Evolutionary conservation across 164 flowering plant genomes (phyloP), one percentile per base, ranked within the genome.

Genomic region (Brasenia schreberi): DNA sequence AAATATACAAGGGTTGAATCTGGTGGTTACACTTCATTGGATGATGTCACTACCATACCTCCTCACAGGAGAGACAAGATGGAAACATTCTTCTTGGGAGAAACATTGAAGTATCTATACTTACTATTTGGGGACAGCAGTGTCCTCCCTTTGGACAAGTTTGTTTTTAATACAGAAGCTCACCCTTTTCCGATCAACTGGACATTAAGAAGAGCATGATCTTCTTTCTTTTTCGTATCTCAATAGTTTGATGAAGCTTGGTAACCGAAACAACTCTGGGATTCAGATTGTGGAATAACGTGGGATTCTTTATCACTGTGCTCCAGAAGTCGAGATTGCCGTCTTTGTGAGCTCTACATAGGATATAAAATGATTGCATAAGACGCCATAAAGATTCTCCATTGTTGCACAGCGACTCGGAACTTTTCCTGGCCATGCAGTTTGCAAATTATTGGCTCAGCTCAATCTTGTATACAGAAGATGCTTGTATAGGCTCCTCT

Each of bases 61-160:
- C 97, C 97, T 74, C 86, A 18, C 11, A 79, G 75, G 78, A 84
- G 97, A 71, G 97, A 95, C 81, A 95, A 92, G 79, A 95, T 92
- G 97, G 97, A 91, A 75, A 94, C 96, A 43, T 94, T 94, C 80
- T 94, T 89, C 72, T 74, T 94, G 76, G 98, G 97, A 3, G 99
- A 94, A 81, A 94, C 96, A 5, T 74, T 91, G 67, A 92, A 92
- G 70, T 95, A 95, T 74, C 65, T 95, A 10, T 92, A 88, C 76
- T 79, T 95, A 77, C 75, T 92, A 65, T 90, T 95, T 78, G 89
- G 81, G 23, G 86, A 90, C 52, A 81, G 67, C 62, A 75, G 77
- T 42, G 64, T 80, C 61, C 73, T 95, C 70, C 97, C 97, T 10
- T 74, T 95, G 80, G 92, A 91, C 79, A 81, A 87, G 79, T 92